Evolutionary conservation across 345 rosid species (phyloP).

Genomic region (Brassica cretica): DNA sequence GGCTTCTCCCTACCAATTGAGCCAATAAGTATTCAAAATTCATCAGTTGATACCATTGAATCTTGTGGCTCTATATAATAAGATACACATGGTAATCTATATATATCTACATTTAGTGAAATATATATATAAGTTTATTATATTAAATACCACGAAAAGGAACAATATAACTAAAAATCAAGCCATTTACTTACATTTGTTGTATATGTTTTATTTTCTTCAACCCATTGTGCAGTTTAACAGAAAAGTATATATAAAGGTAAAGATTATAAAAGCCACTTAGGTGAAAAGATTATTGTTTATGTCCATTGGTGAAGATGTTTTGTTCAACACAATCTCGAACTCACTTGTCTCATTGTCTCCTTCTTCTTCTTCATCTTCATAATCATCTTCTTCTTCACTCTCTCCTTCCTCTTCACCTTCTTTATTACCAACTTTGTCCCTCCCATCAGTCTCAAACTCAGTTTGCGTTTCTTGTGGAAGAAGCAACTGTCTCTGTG

Average conservation of each 20-base stretch:
- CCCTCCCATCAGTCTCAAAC: slow-evolving; percentile 22
- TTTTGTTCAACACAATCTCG: slow-evolving; percentile 59
- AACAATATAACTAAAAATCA: slow-evolving; percentile 23
- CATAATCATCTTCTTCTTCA: slow-evolving; percentile 45
- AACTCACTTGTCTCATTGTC: slow-evolving; percentile 56
- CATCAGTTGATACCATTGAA: neutral
- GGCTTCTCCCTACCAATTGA: slow-evolving; percentile 37
- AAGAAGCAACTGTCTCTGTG: slow-evolving; percentile 75
- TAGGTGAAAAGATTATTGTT: slow-evolving; percentile 39
- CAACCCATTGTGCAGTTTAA: slow-evolving; percentile 13
- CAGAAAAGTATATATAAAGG: slow-evolving; percentile 15
- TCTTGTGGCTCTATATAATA: neutral
- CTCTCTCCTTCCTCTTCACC: slow-evolving; percentile 45
- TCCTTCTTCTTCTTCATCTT: slow-evolving; percentile 41
- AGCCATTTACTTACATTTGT: slow-evolving; percentile 36
- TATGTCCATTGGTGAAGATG: slow-evolving; percentile 43
- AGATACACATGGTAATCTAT: slow-evolving; percentile 1
- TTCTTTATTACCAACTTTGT: slow-evolving; percentile 27
- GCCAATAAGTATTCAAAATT: slow-evolving; percentile 19
- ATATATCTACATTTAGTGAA: neutral
- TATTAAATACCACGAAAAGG: slow-evolving; percentile 4
- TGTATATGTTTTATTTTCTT: slow-evolving; percentile 12
- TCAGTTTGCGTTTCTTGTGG: slow-evolving; percentile 25
- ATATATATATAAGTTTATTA: neutral
- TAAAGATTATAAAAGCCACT: slow-evolving; percentile 11